Base-by-base conservation (phyloP, 2,329 filamentous ascomycete species). In the Periconia macrospinosa region DNA sequence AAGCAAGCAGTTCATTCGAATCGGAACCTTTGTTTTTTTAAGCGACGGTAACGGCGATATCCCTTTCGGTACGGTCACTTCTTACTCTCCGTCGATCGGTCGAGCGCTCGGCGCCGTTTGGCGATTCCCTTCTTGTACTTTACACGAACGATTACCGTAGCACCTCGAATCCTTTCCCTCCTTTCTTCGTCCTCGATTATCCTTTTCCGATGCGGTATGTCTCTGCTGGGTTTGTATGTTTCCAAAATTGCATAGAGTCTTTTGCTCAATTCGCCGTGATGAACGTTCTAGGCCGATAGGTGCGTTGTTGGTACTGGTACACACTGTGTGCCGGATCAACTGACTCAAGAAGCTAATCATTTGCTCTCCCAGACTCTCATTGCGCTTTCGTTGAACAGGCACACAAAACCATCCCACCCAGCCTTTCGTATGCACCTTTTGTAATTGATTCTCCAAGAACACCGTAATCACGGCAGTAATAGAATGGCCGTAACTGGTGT, bases 21-120 rank as follows among this genome's bases (percentile, higher is more conserved):
- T 63, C 66, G 62, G 54, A 65, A 56, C 56, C 58, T 64, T 58
- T 61, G 49, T 65, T 64, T 70, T 41, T 49, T 56, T 60, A 37
- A 62, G 67, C 65, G 67, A 65, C 70, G 67, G 63, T 70, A 58
- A 62, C 69, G 66, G 63, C 70, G 68, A 71, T 60, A 56, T 64
- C 58, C 63, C 56, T 54, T 65, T 64, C 69, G 69, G 62, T 66
- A 61, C 70, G 65, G 63, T 68, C 59, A 54, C 57, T 50, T 61
- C 56, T 56, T 61, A 57, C 55, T 57, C 57, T 63, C 58, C 50
- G 41, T 50, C 55, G 52, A 44, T 55, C 63, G 65, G 59, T 67
- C 69, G 64, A 60, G 33, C 33, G 11, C 33, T 70, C 68, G 66
- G 66, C 65, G 54, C 67, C 66, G 59, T 69, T 59, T 56, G 55